phyloP scores from a whole-genome alignment of 345 rosid species.

The Tarenaya hassleriana region DNA sequence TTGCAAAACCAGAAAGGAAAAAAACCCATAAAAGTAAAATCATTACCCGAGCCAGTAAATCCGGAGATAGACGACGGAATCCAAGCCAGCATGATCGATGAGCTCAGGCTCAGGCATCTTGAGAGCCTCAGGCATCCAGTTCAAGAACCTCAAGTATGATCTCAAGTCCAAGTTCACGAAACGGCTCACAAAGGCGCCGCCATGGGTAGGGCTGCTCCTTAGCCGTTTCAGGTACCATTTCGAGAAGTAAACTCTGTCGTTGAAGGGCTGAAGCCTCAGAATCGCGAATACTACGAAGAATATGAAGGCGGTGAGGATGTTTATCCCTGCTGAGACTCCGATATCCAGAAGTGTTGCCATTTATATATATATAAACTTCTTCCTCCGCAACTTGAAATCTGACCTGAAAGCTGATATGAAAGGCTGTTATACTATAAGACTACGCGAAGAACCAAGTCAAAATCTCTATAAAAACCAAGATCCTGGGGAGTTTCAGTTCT shows the following conservation, averaged over 20 bases:
- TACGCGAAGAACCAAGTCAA: too few relatives aligned
- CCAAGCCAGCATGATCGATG: conserved; percentile 95
- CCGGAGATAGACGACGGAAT: conserved; percentile 86
- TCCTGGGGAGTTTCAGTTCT: too few relatives aligned
- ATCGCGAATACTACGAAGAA: conserved; percentile 78
- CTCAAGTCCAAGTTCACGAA: conserved; percentile 69
- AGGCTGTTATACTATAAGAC: too few relatives aligned
- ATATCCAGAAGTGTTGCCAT: conserved; percentile 95
- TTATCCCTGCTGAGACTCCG: conserved; percentile 70
- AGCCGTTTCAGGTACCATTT: conserved; percentile 92
- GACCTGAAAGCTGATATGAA: not conserved
- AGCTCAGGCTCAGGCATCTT: conserved; percentile 96
- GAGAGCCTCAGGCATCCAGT: conserved; percentile 92
- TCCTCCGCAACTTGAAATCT: too few relatives aligned
- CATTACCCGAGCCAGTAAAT: conserved; percentile 82
- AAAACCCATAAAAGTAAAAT: not conserved
- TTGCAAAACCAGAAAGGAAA: too few relatives aligned
- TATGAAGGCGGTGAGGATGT: conserved; percentile 61
- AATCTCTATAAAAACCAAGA: too few relatives aligned
- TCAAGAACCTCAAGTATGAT: conserved; percentile 63
- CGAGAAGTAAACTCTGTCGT: conserved; percentile 89
- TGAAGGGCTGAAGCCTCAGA: conserved; percentile 83
- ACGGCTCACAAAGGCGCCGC: conserved; percentile 46
- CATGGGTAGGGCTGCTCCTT: conserved; percentile 57
- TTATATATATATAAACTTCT: conserved; percentile 8